Conservation (phyloP, 345 rosid species). For the Eucalyptus brandiana region DNA sequence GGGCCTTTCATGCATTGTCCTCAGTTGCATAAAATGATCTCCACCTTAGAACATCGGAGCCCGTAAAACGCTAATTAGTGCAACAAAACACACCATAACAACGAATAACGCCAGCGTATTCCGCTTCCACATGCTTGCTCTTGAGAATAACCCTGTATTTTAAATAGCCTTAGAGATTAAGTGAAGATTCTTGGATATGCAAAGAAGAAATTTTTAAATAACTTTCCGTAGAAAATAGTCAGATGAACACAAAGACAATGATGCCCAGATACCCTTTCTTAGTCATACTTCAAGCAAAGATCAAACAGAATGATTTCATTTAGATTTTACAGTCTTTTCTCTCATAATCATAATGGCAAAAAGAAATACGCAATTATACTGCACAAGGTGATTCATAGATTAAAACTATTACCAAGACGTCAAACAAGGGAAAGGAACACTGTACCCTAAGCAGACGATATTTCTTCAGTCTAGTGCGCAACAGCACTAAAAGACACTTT, state of each 20-base stretch:
- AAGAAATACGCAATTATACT: neutral
- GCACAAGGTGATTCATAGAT: neutral
- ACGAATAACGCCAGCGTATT: constrained; percentile 28
- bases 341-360: neutral
- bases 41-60: constrained; percentile 73
- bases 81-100: constrained; percentile 32
- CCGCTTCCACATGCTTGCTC: constrained; percentile 34
- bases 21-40: constrained; percentile 71
- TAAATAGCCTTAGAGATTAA: neutral
- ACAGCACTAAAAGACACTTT: neutral
- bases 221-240: neutral
- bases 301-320: neutral
- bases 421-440: neutral
- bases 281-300: neutral
- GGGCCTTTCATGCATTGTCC: constrained; percentile 88
- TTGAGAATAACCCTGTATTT: constrained; percentile 22
- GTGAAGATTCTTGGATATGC: neutral
- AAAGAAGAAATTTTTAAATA: neutral
- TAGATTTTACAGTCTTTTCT: neutral
- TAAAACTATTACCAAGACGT: neutral
- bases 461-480: neutral
- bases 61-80: constrained; percentile 51
- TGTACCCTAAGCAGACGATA: neutral
- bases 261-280: neutral
- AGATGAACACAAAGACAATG: neutral